Conservation (phyloP, 768 basidiomycete species). For the Termitomyces sp. region DNA sequence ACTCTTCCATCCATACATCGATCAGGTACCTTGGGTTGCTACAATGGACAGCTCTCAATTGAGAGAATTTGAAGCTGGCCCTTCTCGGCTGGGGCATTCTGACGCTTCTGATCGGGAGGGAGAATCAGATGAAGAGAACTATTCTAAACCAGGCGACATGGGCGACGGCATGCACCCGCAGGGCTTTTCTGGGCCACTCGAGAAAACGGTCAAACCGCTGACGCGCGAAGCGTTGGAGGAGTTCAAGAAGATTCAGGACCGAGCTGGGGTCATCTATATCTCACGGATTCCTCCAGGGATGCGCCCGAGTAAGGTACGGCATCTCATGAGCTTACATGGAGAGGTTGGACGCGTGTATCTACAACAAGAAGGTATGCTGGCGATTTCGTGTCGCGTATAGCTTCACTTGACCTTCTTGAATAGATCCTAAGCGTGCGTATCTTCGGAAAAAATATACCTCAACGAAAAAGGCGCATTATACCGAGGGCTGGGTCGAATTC, state of each 20-base stretch:
- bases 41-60: neutral
- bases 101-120: constrained; percentile 18
- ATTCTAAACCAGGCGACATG: constrained; percentile 19
- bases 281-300: constrained; percentile 97
- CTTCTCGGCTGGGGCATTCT: constrained; percentile 4
- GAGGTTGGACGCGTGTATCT: constrained; percentile 91
- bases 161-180: constrained; percentile 51
- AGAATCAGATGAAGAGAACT: constrained; percentile 19
- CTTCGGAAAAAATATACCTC: constrained; percentile 74
- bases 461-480: constrained; percentile 83
- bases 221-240: constrained; percentile 70
- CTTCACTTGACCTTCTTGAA: neutral
- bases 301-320: constrained; percentile 93
- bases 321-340: constrained; percentile 86
- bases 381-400: no score
- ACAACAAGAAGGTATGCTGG: constrained; percentile 76
- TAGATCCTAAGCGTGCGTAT: constrained; percentile 87
- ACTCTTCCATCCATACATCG: no score
- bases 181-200: constrained; percentile 51
- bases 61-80: constrained; percentile 13
- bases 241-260: constrained; percentile 68
- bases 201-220: constrained; percentile 66
- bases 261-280: constrained; percentile 88
- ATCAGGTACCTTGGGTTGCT: no score
- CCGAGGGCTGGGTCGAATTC: constrained; percentile 99